Evolutionary conservation across 306 rosid species (phyloP).

Genomic region (Prunus mongolica): DNA sequence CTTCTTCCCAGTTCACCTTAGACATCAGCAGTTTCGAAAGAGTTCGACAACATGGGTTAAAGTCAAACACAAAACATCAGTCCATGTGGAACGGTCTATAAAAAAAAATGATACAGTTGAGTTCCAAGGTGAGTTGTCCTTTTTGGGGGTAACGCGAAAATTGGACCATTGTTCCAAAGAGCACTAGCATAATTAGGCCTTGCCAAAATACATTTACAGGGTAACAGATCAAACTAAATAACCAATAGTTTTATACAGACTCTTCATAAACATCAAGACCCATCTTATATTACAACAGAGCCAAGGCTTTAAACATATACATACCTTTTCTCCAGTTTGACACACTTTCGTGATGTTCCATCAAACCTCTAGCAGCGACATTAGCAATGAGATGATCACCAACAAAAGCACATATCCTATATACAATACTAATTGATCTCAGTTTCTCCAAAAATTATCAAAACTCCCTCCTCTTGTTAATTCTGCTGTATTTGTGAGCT

Average conservation of each 20-base stretch:
- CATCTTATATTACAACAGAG: conserved; percentile 42
- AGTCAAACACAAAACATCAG: too few species aligned
- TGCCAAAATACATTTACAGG: conserved; percentile 44
- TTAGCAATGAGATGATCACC: conserved; percentile 32
- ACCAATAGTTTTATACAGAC: conserved; percentile 38
- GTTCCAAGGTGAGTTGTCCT: too few species aligned
- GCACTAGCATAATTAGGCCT: background rate
- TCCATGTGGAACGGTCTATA: too few species aligned
- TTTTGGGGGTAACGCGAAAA: too few species aligned
- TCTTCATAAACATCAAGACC: conserved; percentile 31
- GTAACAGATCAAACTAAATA: conserved; percentile 27
- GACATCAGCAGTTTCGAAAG: too few species aligned
- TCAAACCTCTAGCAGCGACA: conserved; percentile 32
- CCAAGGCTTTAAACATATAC: conserved; percentile 24
- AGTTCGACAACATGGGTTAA: too few species aligned
- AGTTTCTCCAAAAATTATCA: conserved; percentile 26
- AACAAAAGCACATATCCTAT: conserved; percentile 28
- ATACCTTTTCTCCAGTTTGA: conserved; percentile 47
- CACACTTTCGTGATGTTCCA: conserved; percentile 21
- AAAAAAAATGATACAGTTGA: too few species aligned
- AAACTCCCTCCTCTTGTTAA: conserved; percentile 42
- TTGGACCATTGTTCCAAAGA: too few species aligned
- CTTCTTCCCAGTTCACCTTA: too few species aligned
- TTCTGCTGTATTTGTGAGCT: conserved; percentile 29
- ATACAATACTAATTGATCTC: conserved; percentile 36